phyloP scores from a whole-genome alignment of 2,329 filamentous ascomycete genomes.

The Pyricularia pennisetigena region DNA sequence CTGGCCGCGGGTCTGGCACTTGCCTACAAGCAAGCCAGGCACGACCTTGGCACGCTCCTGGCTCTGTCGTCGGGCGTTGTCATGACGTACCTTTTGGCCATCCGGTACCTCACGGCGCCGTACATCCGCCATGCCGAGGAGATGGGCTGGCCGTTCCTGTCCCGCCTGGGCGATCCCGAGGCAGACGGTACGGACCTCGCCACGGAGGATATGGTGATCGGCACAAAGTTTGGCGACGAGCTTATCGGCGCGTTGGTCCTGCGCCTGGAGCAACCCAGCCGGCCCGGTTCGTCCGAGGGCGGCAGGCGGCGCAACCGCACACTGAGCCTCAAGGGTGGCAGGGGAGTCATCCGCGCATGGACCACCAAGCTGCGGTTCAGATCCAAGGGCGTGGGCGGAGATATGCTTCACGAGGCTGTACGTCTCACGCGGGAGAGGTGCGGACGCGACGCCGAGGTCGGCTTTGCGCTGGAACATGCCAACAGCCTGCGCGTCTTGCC shows the following conservation, averaged over 20 bases:
- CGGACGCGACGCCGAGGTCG: slow-evolving; percentile 55
- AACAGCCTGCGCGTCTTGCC: slow-evolving; percentile 59
- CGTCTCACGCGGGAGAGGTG: slow-evolving; percentile 56
- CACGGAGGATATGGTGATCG: slow-evolving; percentile 46
- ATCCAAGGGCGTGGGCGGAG: slow-evolving; percentile 59
- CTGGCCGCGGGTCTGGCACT: slow-evolving; percentile 32
- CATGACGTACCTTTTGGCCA: slow-evolving; percentile 51
- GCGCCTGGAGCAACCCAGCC: slow-evolving; percentile 41
- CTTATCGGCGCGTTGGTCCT: slow-evolving; percentile 65
- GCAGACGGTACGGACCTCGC: slow-evolving; percentile 3
- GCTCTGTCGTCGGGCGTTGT: slow-evolving; percentile 47
- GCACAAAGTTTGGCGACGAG: slow-evolving; percentile 56
- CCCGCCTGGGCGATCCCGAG: slow-evolving; percentile 18
- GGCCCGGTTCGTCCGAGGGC: not conserved
- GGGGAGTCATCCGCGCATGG: slow-evolving; percentile 72
- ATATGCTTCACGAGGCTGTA: slow-evolving; percentile 65
- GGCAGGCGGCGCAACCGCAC: slow-evolving; percentile 24
- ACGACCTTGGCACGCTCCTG: slow-evolving; percentile 44
- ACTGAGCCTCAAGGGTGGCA: slow-evolving; percentile 42
- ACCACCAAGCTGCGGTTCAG: slow-evolving; percentile 64
- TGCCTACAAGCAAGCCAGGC: slow-evolving; percentile 32
- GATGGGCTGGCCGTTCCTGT: slow-evolving; percentile 32
- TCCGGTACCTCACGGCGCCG: slow-evolving; percentile 48
- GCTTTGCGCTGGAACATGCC: slow-evolving; percentile 70
- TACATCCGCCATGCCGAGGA: slow-evolving; percentile 56